Evolutionary conservation across 2,329 filamentous ascomycete species (phyloP), one percentile per base, ranked within the genome.

Genomic region (Beauveria medogensis): DNA sequence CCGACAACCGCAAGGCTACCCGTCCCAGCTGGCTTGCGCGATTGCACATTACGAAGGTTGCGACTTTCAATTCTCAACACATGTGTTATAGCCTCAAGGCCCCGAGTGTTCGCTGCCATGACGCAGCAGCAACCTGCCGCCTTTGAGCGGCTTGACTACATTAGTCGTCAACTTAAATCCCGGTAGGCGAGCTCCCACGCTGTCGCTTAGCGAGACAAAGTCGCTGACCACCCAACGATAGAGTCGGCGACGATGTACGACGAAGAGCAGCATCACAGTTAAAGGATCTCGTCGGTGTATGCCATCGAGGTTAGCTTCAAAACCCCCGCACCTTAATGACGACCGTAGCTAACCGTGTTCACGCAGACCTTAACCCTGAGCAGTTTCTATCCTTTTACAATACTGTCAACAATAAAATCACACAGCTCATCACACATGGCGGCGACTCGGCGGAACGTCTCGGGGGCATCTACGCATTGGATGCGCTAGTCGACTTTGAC

Each of bases 401-500:
- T 64, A 73, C 74, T 26, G 80, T 86, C 57, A 84, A 84, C 66
- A 79, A 78, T 63, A 80, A 78, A 62, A 83, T 85, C 47, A 84
- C 82, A 30, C 75, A 76, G 44, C 75, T 97, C 65, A 91, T 96
- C 64, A 86, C 91, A 53, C 91, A 93, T 72, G 90, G 92, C 65
- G 88, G 84, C 76, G 92, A 96, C 72, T 88, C 91, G 5, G 86
- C 88, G 67, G 94, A 99, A 72, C 88, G 92, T 62, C 86, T 97
- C 61, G 94, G 92, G 64, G 95, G 94, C 57, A 89, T 99, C 64
- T 88, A 94, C 68, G 93, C 93, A 63, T 84, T 99, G 63, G 93
- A 96, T 73, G 88, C 89, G 61, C 85, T 99, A 59, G 93, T 97
- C 74, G 92, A 97, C 73, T 97, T 97, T 72, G 93, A 97, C 68